Evolutionary conservation across 2,329 filamentous ascomycete genomes (phyloP).

Genomic region (Penicillium sp.): DNA sequence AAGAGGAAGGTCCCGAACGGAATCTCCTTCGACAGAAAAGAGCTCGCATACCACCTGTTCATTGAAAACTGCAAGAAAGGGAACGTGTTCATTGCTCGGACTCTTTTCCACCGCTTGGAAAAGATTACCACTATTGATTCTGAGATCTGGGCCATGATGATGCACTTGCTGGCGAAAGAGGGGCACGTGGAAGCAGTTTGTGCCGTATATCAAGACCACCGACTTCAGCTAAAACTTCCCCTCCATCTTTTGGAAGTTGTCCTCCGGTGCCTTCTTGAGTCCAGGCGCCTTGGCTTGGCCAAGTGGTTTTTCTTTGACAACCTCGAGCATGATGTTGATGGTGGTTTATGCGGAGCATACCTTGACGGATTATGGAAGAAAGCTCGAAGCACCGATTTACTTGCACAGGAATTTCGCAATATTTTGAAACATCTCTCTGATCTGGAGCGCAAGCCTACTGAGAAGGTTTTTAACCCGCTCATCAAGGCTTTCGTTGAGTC

Average conservation of each 20-base stretch:
- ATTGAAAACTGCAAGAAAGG: constrained; percentile 34
- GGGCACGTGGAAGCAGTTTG: constrained; percentile 36
- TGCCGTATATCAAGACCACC: constrained; percentile 28
- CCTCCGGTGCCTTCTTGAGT: constrained; percentile 36
- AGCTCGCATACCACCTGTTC: constrained; percentile 32
- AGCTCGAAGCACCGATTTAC: constrained; percentile 33
- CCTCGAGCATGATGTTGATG: constrained; percentile 31
- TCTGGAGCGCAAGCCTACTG: constrained; percentile 30
- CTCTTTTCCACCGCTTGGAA: constrained; percentile 34
- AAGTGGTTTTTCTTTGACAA: constrained; percentile 34
- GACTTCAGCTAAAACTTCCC: constrained; percentile 27
- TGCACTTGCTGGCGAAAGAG: constrained; percentile 33
- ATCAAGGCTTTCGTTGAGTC: constrained; percentile 39
- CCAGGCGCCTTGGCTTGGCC: constrained; percentile 34
- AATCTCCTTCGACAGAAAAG: constrained; percentile 24
- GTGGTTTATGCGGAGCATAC: constrained; percentile 35
- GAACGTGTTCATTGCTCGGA: constrained; percentile 38
- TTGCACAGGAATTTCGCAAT: constrained; percentile 33
- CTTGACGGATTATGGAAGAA: constrained; percentile 39
- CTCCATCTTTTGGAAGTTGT: constrained; percentile 32
- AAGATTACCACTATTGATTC: constrained; percentile 28
- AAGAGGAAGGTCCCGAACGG: background rate
- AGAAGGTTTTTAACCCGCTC: constrained; percentile 40
- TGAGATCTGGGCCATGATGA: constrained; percentile 36
- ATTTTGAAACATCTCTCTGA: constrained; percentile 26